A percentile compares a stretch with the other conserved stretches of the same genome.
phyloP scores from a whole-genome alignment of 176 grass and related monocot genomes.

The Cocos nucifera region DNA sequence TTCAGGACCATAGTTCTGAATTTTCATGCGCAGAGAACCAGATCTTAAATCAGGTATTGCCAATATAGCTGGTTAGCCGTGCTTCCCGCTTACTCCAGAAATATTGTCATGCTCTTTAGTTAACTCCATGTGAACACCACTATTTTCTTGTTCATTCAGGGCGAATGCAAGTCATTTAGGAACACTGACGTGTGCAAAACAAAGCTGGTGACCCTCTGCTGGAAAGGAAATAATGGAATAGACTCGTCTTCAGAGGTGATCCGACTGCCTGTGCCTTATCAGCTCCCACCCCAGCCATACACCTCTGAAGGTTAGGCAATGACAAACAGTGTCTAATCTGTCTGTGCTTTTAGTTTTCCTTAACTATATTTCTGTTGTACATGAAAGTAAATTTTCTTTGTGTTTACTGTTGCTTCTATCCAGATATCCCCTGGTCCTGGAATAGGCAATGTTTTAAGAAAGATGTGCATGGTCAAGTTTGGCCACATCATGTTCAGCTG shows the following conservation, averaged over 20 bases:
- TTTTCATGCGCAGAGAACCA: slow-evolving; percentile 63
- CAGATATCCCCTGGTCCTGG: slow-evolving; percentile 96
- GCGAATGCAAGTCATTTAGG: slow-evolving; percentile 9
- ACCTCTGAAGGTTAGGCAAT: slow-evolving; percentile 39
- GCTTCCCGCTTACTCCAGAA: too few species aligned
- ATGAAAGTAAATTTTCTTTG: too few species aligned
- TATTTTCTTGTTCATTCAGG: slow-evolving; percentile 18
- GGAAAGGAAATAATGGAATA: slow-evolving; percentile 35
- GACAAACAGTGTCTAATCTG: too few species aligned
- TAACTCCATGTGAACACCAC: not conserved
- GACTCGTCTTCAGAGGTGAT: slow-evolving; percentile 28
- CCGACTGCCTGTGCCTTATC: slow-evolving; percentile 73
- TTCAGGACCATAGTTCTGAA: slow-evolving; percentile 10
- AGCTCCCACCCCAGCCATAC: slow-evolving; percentile 65
- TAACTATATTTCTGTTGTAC: too few species aligned
- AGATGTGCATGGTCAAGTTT: slow-evolving; percentile 73
- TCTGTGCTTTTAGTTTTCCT: too few species aligned
- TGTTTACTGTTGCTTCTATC: too few species aligned
- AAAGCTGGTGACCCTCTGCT: slow-evolving; percentile 58
- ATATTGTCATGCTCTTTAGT: too few species aligned
- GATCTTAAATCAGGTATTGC: slow-evolving; percentile 20
- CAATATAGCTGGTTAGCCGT: not conserved
- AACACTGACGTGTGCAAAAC: slow-evolving; percentile 27
- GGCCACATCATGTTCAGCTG: slow-evolving; percentile 61
- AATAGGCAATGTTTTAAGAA: slow-evolving; percentile 71